These are phyloP conservation scores for Quercus dentata DNA, from an alignment of 306 rosid genomes.

Conservation along the genomic window DNA sequence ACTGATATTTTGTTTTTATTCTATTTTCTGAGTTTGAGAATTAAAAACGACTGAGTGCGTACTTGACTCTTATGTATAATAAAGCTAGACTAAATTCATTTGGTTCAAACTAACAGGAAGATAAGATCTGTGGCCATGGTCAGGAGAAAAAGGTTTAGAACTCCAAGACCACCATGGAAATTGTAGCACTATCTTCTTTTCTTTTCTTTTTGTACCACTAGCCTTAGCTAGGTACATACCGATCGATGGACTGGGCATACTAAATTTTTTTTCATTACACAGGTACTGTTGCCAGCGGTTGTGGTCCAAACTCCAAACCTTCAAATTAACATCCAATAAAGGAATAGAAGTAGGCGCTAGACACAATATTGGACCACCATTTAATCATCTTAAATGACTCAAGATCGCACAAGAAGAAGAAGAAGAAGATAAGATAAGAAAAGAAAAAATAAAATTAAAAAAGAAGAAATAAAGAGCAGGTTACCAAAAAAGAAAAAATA, in stretches of 20 bases:
- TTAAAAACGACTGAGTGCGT: too few species aligned
- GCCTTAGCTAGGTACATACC: background rate
- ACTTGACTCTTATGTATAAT: too few species aligned
- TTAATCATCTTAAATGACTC: conserved; percentile 17
- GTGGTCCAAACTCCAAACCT: conserved; percentile 51
- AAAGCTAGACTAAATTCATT: background rate
- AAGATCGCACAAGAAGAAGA: background rate
- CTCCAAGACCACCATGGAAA: background rate
- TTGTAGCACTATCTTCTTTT: background rate
- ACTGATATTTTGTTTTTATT: too few species aligned
- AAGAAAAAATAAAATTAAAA: background rate
- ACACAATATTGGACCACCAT: conserved; percentile 32
- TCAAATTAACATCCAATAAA: conserved; percentile 14
- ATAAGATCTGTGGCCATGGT: background rate
- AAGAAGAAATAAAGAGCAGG: background rate
- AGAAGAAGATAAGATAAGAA: background rate
- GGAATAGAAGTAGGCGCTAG: conserved; percentile 19
- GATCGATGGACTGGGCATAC: background rate
- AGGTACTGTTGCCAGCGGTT: conserved; percentile 11
- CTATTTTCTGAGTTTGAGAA: too few species aligned
- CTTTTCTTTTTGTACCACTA: background rate
- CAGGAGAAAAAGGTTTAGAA: background rate
- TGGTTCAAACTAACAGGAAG: background rate
- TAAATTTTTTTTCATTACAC: background rate
- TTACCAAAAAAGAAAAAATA: background rate